Evolutionary conservation across 441 rosid genomes (phyloP).

Genomic region (Euphorbia schlechtendalii): DNA sequence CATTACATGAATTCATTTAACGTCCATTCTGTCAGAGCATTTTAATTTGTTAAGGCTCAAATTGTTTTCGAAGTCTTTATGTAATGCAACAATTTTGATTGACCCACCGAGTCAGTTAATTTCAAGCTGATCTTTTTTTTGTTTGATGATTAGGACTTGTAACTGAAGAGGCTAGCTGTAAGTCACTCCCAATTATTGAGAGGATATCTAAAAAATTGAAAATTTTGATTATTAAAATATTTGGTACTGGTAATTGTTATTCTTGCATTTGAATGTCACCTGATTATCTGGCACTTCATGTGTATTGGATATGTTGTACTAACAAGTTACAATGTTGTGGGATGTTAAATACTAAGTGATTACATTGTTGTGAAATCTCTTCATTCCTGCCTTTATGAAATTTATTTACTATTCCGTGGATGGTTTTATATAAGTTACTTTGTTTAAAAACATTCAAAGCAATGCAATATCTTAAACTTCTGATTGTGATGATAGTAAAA

Average conservation of each 20-base stretch:
- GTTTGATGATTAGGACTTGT: neutral
- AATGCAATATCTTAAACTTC: neutral
- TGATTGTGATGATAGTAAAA: neutral
- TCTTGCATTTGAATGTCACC: neutral
- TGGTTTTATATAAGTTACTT: neutral
- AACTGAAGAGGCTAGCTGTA: neutral
- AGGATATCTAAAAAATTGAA: neutral
- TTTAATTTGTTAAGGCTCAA: neutral
- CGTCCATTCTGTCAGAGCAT: neutral
- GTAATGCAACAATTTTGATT: neutral
- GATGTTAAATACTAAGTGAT: neutral
- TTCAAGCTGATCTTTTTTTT: neutral
- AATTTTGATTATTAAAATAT: neutral
- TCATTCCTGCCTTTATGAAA: slow-evolving; percentile 9
- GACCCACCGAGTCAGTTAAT: neutral
- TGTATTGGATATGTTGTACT: neutral
- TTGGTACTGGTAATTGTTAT: neutral
- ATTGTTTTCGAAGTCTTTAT: neutral
- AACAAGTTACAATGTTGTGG: neutral
- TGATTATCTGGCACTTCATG: neutral
- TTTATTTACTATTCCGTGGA: neutral
- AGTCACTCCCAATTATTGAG: neutral
- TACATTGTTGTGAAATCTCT: neutral
- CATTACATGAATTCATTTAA: neutral
- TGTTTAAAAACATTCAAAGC: neutral